Conservation (phyloP, 2,329 filamentous ascomycete genomes). For the Cytospora chrysosperma region DNA sequence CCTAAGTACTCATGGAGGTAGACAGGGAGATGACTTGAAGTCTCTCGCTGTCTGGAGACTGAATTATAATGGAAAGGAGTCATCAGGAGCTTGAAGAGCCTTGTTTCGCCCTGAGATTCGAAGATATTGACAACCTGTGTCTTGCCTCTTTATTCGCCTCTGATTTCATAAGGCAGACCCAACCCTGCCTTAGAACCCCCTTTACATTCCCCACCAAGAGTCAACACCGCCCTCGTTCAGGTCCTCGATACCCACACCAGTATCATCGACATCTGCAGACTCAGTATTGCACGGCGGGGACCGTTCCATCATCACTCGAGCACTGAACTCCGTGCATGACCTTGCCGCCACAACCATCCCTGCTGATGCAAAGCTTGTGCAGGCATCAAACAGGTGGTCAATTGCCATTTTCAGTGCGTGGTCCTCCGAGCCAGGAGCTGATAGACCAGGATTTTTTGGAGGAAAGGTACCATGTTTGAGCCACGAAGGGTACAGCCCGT, state of each 20-base stretch:
- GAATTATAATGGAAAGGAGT: no score
- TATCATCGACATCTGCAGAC: not conserved
- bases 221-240: no score
- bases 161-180: no score
- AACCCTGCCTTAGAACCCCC: no score
- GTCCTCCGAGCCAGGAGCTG: not conserved
- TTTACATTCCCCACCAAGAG: no score
- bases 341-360: not conserved
- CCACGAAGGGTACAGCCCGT: not conserved
- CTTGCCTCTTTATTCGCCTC: no score
- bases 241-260: not conserved
- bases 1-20: no score
- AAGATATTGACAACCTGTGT: no score
- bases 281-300: no score
- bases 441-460: not conserved
- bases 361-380: not conserved
- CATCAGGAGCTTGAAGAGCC: not conserved
- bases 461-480: not conserved
- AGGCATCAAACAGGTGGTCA: not conserved
- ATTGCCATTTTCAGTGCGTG: not conserved
- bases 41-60: no score
- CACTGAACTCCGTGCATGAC: not conserved
- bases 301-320: not conserved
- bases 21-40: no score
- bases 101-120: not conserved